Percentiles rank a stretch among this genome's conserved stretches.
These are phyloP conservation scores for Apiotrichum laibachii DNA, from an alignment of 1,284 basidiomycete species.

Conservation along the genomic window DNA sequence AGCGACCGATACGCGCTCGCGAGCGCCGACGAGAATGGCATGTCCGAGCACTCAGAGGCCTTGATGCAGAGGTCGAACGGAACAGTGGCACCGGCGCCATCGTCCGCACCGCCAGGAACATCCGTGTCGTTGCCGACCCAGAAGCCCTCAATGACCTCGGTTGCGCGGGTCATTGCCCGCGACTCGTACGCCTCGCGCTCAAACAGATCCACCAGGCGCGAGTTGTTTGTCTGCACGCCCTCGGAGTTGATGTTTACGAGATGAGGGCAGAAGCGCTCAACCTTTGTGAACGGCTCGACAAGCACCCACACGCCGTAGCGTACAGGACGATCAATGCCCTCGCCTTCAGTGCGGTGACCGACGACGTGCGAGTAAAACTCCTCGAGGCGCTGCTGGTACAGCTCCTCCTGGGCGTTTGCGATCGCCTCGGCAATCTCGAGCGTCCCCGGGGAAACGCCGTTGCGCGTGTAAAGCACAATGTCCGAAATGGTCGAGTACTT, in stretches of 20 bases:
- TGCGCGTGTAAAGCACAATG: conserved; percentile 77
- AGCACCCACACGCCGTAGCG: conserved; percentile 85
- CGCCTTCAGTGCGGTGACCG: conserved; percentile 23
- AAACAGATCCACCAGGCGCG: conserved; percentile 54
- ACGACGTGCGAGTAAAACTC: conserved; percentile 38
- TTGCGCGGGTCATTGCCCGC: conserved; percentile 63
- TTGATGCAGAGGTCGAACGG: conserved; percentile 47
- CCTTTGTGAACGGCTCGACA: conserved; percentile 59
- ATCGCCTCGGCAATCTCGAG: conserved; percentile 56
- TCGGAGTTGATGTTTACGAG: conserved; percentile 56
- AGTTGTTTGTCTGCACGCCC: conserved; percentile 48
- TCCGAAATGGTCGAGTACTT: conserved; percentile 87
- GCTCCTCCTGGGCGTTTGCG: conserved; percentile 45
- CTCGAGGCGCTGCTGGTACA: conserved; percentile 42
- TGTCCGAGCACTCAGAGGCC: conserved; percentile 50
- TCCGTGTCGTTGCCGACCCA: conserved; percentile 56
- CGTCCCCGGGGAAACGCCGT: conserved; percentile 47
- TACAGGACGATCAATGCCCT: conserved; percentile 54
- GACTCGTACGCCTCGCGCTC: conserved; percentile 49
- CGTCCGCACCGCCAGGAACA: conserved; percentile 44
- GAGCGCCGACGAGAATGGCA: conserved; percentile 36
- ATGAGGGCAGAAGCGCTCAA: conserved; percentile 55
- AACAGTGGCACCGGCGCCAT: conserved; percentile 34
- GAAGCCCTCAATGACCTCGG: conserved; percentile 66
- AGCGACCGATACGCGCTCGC: conserved; percentile 31